These are phyloP conservation scores for Hyphodiscus hymeniophilus DNA, from an alignment of 495 filamentous ascomycete species.

Conservation along the genomic window DNA sequence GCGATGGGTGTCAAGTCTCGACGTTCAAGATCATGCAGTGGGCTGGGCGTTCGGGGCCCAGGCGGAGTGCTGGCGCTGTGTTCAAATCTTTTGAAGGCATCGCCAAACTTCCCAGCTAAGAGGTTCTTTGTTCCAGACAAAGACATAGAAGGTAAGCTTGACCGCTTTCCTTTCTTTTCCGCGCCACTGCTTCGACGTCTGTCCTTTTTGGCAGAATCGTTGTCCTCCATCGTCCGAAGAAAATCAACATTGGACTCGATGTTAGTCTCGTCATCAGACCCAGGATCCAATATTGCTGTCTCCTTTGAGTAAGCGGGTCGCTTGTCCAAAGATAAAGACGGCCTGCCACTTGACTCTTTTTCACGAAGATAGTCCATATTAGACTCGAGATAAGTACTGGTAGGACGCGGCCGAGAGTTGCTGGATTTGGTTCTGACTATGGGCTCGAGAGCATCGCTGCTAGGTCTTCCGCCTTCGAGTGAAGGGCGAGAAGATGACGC, in stretches of 20 bases:
- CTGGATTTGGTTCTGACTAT: constrained; percentile 48
- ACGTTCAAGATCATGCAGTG: constrained; percentile 41
- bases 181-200: constrained; percentile 57
- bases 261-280: constrained; percentile 50
- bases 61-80: constrained; percentile 40
- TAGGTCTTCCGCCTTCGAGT: constrained; percentile 64
- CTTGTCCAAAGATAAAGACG: constrained; percentile 13
- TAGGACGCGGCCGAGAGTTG: constrained; percentile 54
- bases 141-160: constrained; percentile 60
- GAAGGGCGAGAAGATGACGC: constrained; percentile 73
- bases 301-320: constrained; percentile 10
- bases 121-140: constrained; percentile 70
- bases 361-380: constrained; percentile 45
- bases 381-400: constrained; percentile 70
- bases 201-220: constrained; percentile 56
- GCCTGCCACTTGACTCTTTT: constrained; percentile 15
- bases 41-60: constrained; percentile 44
- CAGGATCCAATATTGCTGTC: constrained; percentile 20
- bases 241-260: constrained; percentile 88
- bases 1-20: constrained; percentile 61
- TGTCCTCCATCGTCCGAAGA: constrained; percentile 71
- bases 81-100: constrained; percentile 93
- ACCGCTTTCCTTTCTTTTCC: constrained; percentile 67
- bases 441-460: constrained; percentile 49
- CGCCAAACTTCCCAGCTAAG: constrained; percentile 84